Conservation (phyloP, 495 filamentous ascomycete genomes). For the Penicillium subrubescens region DNA sequence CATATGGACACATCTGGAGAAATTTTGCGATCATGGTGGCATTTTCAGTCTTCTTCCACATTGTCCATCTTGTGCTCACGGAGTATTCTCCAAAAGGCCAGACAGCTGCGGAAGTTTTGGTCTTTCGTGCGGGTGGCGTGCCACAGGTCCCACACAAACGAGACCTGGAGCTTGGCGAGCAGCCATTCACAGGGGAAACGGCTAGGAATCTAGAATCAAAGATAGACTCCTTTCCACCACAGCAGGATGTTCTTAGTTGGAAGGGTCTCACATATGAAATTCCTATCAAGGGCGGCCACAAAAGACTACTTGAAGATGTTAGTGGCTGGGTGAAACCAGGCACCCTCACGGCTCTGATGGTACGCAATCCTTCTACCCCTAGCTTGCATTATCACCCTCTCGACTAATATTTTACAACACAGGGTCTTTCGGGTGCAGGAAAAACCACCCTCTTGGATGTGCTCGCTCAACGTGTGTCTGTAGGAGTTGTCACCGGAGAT, state of each 20-base stretch:
- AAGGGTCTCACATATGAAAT: neutral
- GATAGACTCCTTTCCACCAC: neutral
- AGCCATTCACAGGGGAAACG: neutral
- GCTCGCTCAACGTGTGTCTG: slow-evolving; percentile 46
- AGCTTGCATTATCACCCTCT: too few relatives aligned
- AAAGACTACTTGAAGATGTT: slow-evolving; percentile 61
- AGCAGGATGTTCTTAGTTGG: neutral
- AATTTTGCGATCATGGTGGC: slow-evolving; percentile 11
- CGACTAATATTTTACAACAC: neutral
- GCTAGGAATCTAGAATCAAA: neutral
- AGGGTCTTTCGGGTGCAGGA: slow-evolving; percentile 58
- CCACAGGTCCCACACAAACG: neutral
- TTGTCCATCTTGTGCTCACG: slow-evolving; percentile 5
- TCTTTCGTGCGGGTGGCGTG: slow-evolving; percentile 28
- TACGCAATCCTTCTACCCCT: neutral
- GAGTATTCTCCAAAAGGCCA: slow-evolving; percentile 5
- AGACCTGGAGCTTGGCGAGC: neutral
- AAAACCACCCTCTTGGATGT: slow-evolving; percentile 57
- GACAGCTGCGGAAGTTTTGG: slow-evolving; percentile 41
- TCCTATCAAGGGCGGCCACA: neutral
- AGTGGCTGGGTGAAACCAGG: slow-evolving; percentile 69
- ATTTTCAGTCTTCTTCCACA: slow-evolving; percentile 4
- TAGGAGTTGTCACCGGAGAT: slow-evolving; percentile 53
- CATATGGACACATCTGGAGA: slow-evolving; percentile 9
- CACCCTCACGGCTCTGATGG: slow-evolving; percentile 62